Evolutionary conservation across 2,329 filamentous ascomycete species (phyloP).

Genomic region (Claviceps arundinis): DNA sequence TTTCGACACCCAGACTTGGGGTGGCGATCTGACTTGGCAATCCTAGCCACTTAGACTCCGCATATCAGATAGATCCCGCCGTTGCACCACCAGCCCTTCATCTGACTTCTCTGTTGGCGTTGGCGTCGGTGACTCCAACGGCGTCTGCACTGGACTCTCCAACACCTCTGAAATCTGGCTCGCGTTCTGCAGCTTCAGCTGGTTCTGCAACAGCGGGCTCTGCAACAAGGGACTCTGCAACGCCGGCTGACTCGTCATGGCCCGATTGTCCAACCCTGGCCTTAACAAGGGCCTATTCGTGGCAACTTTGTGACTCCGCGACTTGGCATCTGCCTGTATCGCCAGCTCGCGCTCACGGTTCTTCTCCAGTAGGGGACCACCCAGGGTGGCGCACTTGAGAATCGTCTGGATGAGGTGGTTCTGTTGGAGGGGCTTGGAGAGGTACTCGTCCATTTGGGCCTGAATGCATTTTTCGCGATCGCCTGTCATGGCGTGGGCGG

Average conservation of each 20-base stretch:
- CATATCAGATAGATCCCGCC: constrained; percentile 28
- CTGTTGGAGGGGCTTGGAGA: constrained; percentile 92
- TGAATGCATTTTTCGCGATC: constrained; percentile 97
- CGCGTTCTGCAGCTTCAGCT: too few relatives aligned
- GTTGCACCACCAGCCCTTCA: constrained; percentile 18
- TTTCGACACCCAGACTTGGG: too few relatives aligned
- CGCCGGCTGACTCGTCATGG: constrained; percentile 56
- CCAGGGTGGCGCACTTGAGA: constrained; percentile 87
- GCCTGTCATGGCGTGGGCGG: constrained; percentile 96
- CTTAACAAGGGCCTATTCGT: constrained; percentile 21
- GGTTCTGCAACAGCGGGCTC: too few relatives aligned
- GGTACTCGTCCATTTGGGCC: constrained; percentile 97
- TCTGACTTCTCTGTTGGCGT: too few relatives aligned
- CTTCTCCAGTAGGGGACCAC: constrained; percentile 69
- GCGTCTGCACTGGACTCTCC: constrained; percentile 1
- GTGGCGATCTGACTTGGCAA: too few relatives aligned
- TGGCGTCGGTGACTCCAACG: too few relatives aligned
- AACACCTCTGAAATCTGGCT: constrained; percentile 1
- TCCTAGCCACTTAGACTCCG: constrained; percentile 23
- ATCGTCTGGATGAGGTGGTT: constrained; percentile 98
- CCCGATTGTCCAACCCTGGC: constrained; percentile 39
- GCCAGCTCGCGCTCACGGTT: constrained; percentile 48
- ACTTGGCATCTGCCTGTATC: constrained; percentile 36
- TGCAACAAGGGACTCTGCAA: constrained; percentile 43
- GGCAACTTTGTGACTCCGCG: constrained; percentile 25